These are phyloP conservation scores for Monosporascus sp. DNA, from an alignment of 2,329 filamentous ascomycete genomes.

Conservation along the genomic window DNA sequence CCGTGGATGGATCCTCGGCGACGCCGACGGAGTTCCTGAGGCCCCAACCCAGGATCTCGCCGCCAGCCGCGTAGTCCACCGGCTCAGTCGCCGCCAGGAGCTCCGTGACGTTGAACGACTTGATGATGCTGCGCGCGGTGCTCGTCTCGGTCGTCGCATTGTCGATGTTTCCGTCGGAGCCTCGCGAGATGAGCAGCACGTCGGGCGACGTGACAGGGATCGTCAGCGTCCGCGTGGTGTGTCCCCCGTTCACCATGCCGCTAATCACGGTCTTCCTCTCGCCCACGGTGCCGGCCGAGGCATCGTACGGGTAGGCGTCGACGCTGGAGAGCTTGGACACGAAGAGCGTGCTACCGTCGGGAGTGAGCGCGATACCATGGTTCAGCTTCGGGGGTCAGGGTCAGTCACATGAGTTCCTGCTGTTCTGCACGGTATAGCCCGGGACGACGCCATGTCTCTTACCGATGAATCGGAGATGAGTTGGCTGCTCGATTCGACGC, in stretches of 20 bases:
- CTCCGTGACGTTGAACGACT: conserved; percentile 43
- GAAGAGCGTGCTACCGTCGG: conserved; percentile 49
- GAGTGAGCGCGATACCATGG: conserved; percentile 50
- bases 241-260: conserved; percentile 59
- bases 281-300: conserved; percentile 40
- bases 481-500: conserved; percentile 22
- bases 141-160: conserved; percentile 37
- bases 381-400: conserved; percentile 38
- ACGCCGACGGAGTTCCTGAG: conserved; percentile 69
- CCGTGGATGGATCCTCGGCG: conserved; percentile 53
- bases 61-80: conserved; percentile 42
- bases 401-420: background rate
- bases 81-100: conserved; percentile 18
- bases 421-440: too few species aligned
- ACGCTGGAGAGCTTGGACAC: conserved; percentile 56
- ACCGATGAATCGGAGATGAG: conserved; percentile 23
- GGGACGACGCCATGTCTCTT: conserved; percentile 2
- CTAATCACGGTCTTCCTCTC: conserved; percentile 49
- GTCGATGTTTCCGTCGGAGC: conserved; percentile 62
- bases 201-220: conserved; percentile 50
- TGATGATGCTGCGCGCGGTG: conserved; percentile 54
- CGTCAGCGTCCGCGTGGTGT: conserved; percentile 63
- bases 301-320: conserved; percentile 61
- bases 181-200: conserved; percentile 60
- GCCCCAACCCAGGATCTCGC: conserved; percentile 58